A percentile compares a stretch with the other conserved stretches of the same genome.
These are phyloP conservation scores for Pyrenochaeta sp. DNA, from an alignment of 2,329 filamentous ascomycete genomes.

Conservation along the genomic window DNA sequence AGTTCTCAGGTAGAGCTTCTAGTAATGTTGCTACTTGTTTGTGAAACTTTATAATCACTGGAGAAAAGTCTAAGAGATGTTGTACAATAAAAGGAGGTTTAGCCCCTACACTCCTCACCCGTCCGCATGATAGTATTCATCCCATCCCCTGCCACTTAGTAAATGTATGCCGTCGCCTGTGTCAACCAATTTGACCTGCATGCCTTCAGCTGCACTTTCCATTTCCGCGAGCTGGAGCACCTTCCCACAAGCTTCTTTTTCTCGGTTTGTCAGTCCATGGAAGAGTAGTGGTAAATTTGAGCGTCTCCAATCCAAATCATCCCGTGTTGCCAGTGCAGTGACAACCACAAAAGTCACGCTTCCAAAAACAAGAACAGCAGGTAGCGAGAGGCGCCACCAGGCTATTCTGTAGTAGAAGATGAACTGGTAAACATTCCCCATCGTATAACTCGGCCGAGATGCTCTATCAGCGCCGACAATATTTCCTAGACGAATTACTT, in stretches of 20 bases:
- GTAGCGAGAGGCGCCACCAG: not conserved
- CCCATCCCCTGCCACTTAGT: too few relatives aligned
- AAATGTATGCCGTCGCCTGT: too few relatives aligned
- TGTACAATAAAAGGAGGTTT: too few relatives aligned
- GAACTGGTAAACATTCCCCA: not conserved
- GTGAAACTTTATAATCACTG: too few relatives aligned
- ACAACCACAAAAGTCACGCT: not conserved
- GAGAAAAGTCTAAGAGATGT: too few relatives aligned
- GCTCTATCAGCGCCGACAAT: not conserved
- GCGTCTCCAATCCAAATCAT: constrained; percentile 3
- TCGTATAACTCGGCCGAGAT: not conserved
- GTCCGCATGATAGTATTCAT: too few relatives aligned
- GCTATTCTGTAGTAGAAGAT: constrained; percentile 4
- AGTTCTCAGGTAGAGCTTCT: too few relatives aligned
- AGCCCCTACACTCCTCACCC: too few relatives aligned
- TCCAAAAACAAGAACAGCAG: not conserved
- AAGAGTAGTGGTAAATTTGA: constrained; percentile 8
- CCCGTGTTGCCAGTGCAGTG: constrained; percentile 1
- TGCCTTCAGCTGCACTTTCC: not conserved
- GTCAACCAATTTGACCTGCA: not conserved
- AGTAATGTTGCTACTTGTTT: too few relatives aligned
- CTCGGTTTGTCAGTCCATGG: constrained; percentile 3
- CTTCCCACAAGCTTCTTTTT: not conserved
- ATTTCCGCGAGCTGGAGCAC: not conserved
- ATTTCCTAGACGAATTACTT: too few relatives aligned